phyloP scores from a whole-genome alignment of 2,329 filamentous ascomycete genomes.

The Ophiostoma piceae region DNA sequence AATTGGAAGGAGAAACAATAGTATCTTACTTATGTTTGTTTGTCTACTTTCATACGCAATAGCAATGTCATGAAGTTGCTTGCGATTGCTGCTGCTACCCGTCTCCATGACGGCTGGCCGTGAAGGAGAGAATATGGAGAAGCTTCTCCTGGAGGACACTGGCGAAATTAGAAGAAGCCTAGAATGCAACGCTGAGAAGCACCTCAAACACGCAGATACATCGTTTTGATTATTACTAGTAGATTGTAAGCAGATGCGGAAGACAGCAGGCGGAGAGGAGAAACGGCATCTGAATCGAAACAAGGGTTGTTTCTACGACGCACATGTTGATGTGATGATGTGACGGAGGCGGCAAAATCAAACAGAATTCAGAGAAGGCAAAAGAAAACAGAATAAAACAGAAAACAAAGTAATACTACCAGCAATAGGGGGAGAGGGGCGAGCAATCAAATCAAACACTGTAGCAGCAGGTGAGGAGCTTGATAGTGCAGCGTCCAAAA shows the following conservation, averaged over 20 bases:
- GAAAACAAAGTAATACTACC: not conserved
- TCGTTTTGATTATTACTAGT: too few species aligned
- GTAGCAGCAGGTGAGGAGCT: not conserved
- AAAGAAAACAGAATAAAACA: too few species aligned
- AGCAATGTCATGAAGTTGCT: not conserved
- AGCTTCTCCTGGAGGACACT: not conserved
- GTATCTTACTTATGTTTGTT: not conserved
- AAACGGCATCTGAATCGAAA: constrained; percentile 5
- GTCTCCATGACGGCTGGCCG: not conserved
- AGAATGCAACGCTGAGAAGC: not conserved
- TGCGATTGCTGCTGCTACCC: not conserved
- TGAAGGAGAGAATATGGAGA: not conserved
- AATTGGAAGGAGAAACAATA: not conserved
- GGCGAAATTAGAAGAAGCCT: not conserved
- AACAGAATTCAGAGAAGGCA: not conserved
- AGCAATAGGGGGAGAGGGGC: constrained; percentile 1
- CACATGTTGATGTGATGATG: not conserved
- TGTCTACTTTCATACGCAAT: not conserved
- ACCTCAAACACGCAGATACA: not conserved
- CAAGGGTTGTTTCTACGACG: not conserved
- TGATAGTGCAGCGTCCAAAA: not conserved
- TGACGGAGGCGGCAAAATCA: not conserved
- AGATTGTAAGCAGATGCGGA: not conserved
- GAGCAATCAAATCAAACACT: not conserved
- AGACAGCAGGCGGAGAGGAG: not conserved